Evolutionary conservation across 2,329 filamentous ascomycete genomes (phyloP), one percentile per base, ranked within the genome.

Genomic region (Fusarium agapanthi): DNA sequence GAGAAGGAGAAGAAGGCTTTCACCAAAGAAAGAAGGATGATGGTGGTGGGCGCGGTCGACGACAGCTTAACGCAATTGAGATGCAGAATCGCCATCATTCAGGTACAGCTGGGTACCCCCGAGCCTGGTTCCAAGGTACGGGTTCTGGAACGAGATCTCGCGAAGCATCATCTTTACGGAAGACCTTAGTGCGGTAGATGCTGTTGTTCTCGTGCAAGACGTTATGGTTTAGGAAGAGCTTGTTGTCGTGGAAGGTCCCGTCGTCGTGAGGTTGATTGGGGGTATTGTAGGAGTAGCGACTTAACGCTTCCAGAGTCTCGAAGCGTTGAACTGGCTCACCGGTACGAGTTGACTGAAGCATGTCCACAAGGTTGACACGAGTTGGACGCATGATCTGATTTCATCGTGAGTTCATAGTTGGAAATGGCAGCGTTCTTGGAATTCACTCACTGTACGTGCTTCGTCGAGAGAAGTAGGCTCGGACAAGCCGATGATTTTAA

Each of bases 101-200:
- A 37, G 7, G 8, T 1, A 0, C 38, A 41, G 38, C 38, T 41
- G 2, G 22, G 38, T 41, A 4, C n/a, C 40, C 14, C 40, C n/a
- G 9, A 41, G 40, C n/a, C 40, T 41, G 40, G 40, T 41, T 2
- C 40, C 40, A 0, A 7, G 15, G 7, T 41, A 41, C 3, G 0
- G 9, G 14, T 41, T 41, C 2, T 11, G 0, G n/a, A 43, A 43
- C n/a, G 40, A 24, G 40, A 75, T 67, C 56, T 74, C 57, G 5
- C 65, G 62, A 35, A 74, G 65, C 9, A 75, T 40, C 61, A 56
- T 61, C 12, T n/a, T n/a, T n/a, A n/a, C n/a, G n/a, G n/a, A n/a
- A n/a, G n/a, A n/a, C n/a, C n/a, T n/a, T n/a, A n/a, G n/a, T n/a
- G n/a, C n/a, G n/a, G n/a, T n/a, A n/a, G n/a, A n/a, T n/a, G n/a